Evolutionary conservation across 495 filamentous ascomycete genomes (phyloP).

Genomic region (Talaromyces nanjingensis): DNA sequence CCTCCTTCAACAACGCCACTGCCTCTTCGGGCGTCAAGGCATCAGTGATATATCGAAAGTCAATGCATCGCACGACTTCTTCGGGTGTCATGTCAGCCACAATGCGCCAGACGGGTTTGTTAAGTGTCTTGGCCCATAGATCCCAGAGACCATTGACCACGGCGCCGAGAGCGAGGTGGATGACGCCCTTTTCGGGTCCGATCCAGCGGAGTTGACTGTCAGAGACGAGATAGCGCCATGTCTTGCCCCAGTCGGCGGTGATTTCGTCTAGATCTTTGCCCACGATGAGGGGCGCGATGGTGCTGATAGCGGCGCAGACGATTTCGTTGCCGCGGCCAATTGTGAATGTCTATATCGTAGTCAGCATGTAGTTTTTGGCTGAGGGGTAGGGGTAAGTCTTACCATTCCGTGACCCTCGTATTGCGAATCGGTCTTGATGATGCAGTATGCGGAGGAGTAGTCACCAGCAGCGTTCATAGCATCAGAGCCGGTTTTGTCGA

Average conservation of each 20-base stretch:
- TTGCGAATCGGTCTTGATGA: conserved; percentile 71
- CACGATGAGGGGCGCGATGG: conserved; percentile 65
- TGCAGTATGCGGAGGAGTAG: conserved; percentile 90
- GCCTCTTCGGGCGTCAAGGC: conserved; percentile 87
- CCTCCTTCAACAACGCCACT: conserved; percentile 55
- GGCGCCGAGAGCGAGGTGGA: conserved; percentile 83
- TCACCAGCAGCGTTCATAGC: conserved; percentile 96
- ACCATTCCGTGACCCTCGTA: conserved; percentile 85
- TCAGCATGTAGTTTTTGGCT: neutral
- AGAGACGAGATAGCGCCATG: conserved; percentile 84
- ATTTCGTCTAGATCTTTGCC: conserved; percentile 68
- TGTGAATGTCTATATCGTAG: conserved; percentile 68
- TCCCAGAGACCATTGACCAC: conserved; percentile 95
- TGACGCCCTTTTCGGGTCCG: conserved; percentile 91
- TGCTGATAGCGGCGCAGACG: conserved; percentile 76
- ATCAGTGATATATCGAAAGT: conserved; percentile 91
- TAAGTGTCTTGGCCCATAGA: conserved; percentile 80
- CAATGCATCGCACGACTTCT: conserved; percentile 79
- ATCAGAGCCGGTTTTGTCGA: conserved; percentile 92
- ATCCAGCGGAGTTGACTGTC: conserved; percentile 93
- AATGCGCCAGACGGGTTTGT: conserved; percentile 86
- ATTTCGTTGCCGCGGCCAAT: conserved; percentile 95
- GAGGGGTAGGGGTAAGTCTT: neutral
- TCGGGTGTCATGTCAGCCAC: conserved; percentile 85
- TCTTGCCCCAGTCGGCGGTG: conserved; percentile 75